These are phyloP conservation scores for Phytophthora pseudosyringae DNA, from an alignment of 352 stramenopile species.

Conservation along the genomic window DNA sequence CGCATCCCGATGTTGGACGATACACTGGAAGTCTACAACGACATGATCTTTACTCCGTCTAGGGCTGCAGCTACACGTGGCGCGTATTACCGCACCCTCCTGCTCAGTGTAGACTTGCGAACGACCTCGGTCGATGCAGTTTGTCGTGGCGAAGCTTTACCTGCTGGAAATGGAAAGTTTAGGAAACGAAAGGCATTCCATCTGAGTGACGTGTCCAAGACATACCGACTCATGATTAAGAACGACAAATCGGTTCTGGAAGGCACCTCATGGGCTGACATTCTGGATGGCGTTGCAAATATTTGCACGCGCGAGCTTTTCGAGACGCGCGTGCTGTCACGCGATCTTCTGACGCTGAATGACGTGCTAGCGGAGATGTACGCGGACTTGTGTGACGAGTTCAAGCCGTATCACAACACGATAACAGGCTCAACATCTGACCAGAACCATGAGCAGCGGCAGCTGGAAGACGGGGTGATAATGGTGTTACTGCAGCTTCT, in stretches of 20 bases:
- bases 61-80: conserved; percentile 26
- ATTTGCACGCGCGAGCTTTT: conserved; percentile 29
- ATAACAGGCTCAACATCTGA: background rate
- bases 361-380: conserved; percentile 43
- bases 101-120: conserved; percentile 31
- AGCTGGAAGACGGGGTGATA: conserved; percentile 4
- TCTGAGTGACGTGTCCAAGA: conserved; percentile 34
- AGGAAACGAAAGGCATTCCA: conserved; percentile 32
- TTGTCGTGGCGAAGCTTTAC: conserved; percentile 16
- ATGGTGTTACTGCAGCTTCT: conserved; percentile 4
- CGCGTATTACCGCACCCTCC: conserved; percentile 31
- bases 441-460: background rate
- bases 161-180: conserved; percentile 10
- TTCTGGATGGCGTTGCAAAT: conserved; percentile 19
- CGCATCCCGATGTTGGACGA: conserved; percentile 37
- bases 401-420: background rate
- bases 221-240: conserved; percentile 15
- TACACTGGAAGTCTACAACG: conserved; percentile 29
- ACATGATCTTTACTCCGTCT: conserved; percentile 38
- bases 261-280: conserved; percentile 13
- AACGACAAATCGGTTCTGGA: conserved; percentile 32
- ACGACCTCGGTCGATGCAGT: conserved; percentile 32
- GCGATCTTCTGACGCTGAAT: conserved; percentile 39
- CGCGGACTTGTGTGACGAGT: conserved; percentile 20
- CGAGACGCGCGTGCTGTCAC: conserved; percentile 36